Evolutionary conservation across 2,329 filamentous ascomycete species (phyloP), one percentile per base, ranked within the genome.

Genomic region (Rosellinia necatrix): DNA sequence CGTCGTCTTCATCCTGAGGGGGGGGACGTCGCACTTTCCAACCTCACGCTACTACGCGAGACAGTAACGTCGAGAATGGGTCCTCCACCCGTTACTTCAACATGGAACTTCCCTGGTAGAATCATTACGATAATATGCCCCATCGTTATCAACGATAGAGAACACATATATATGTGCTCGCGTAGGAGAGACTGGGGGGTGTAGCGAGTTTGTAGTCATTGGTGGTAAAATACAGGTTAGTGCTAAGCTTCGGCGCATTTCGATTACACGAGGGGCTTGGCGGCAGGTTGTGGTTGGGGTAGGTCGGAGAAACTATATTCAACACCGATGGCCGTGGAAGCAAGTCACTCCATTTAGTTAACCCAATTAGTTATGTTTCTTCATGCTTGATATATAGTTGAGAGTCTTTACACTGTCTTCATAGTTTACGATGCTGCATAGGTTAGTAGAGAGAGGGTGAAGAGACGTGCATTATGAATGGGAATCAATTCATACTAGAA

Each of bases 161-260:
- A 17, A 17, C 8, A n/a, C 22, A 48, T 37, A 48, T 29, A 29
- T 49, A 41, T 4, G 21, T 34, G n/a, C 30, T 32, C 15, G 29
- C 24, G 22, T 15, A 37, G 3, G 25, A n/a, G 3, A 30, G n/a
- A 17, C 17, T 2, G 1, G 25, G 13, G 9, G 3, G 19, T 38
- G n/a, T 19, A 13, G 17, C 15, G 25, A 24, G 19, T 42, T 21
- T 21, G 15, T 19, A 32, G 19, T 30, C 34, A 60, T 60, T 60
- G 58, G 58, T 58, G 58, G 58, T 43, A 61, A 61, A 61, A 42
- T 59, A 42, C 24, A 19, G 21, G 25, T 35, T 42, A 3, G 48
- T 30, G 38, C 52, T 44, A 53, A n/a, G 50, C 32, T 30, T 52
- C 51, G 51, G 54, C 9, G 15, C 22, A 47, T 42, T n/a, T 41